These are phyloP conservation scores for Neopestalotiopsis clavispora DNA, from an alignment of 2,329 filamentous ascomycete genomes.

Conservation along the genomic window DNA sequence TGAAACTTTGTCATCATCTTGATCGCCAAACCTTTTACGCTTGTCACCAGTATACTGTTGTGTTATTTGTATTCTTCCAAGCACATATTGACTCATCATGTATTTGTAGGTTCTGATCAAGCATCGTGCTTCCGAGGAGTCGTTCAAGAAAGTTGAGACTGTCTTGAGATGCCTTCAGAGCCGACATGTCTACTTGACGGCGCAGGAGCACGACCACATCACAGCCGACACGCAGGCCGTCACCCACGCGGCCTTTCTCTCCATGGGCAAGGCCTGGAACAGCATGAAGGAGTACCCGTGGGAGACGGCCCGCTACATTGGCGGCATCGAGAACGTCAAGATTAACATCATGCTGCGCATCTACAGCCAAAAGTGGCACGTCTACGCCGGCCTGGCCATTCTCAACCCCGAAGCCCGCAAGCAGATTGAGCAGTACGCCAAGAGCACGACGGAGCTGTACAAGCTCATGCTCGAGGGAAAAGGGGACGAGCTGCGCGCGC, in stretches of 20 bases:
- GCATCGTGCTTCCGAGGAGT: slow-evolving; percentile 81
- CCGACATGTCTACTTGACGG: slow-evolving; percentile 85
- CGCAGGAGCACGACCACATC: slow-evolving; percentile 90
- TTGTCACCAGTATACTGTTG: too few relatives aligned
- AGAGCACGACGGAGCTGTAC: slow-evolving; percentile 90
- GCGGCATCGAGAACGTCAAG: slow-evolving; percentile 98
- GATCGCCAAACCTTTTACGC: not conserved
- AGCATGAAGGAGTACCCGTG: slow-evolving; percentile 95
- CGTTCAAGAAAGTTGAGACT: slow-evolving; percentile 77
- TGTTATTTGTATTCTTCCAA: too few relatives aligned
- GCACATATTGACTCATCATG: not conserved
- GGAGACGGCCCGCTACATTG: slow-evolving; percentile 94
- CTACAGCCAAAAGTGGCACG: slow-evolving; percentile 99
- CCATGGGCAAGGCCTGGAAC: slow-evolving; percentile 98
- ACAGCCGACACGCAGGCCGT: slow-evolving; percentile 98
- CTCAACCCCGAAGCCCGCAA: slow-evolving; percentile 90
- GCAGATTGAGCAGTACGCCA: slow-evolving; percentile 94
- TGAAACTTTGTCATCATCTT: not conserved
- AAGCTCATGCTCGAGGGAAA: slow-evolving; percentile 95
- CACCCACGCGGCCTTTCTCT: slow-evolving; percentile 94
- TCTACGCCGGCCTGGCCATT: slow-evolving; percentile 96
- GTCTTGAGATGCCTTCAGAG: slow-evolving; percentile 85
- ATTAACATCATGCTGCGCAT: slow-evolving; percentile 98
- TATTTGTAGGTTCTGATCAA: slow-evolving; percentile 76
- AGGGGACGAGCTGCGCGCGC: slow-evolving; percentile 70